Conservation (phyloP, 768 basidiomycete genomes). For the Amanita brunnescens region DNA sequence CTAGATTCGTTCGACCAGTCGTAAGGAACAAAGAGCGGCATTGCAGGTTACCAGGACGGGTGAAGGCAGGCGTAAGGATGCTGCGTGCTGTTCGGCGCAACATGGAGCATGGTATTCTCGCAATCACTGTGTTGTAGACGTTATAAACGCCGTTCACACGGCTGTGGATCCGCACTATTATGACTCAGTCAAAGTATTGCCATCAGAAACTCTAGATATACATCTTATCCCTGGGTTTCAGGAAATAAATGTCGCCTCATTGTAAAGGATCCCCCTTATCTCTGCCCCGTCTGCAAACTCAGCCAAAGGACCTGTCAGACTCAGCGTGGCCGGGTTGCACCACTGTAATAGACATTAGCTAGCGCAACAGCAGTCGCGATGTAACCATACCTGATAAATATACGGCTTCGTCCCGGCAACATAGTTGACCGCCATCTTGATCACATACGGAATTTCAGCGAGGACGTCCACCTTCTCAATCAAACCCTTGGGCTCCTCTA, state of each 20-base stretch:
- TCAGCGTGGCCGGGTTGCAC: conserved; percentile 36
- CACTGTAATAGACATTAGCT: conserved; percentile 25
- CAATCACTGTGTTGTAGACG: conserved; percentile 5
- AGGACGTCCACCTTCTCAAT: conserved; percentile 93
- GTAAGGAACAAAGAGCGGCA: neutral
- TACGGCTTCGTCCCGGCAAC: conserved; percentile 91
- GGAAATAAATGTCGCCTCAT: conserved; percentile 89
- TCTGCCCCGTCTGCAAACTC: conserved; percentile 34
- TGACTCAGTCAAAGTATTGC: neutral
- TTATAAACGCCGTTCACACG: neutral
- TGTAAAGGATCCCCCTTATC: conserved; percentile 70
- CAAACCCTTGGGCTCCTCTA: conserved; percentile 57
- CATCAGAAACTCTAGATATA: too few species aligned
- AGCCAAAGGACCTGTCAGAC: conserved; percentile 32
- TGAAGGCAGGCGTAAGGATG: neutral
- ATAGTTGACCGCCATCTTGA: conserved; percentile 90
- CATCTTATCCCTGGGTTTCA: conserved; percentile 7
- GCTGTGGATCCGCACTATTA: neutral
- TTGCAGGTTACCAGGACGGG: neutral
- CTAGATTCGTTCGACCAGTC: neutral
- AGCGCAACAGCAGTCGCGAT: conserved; percentile 13
- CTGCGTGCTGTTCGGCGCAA: conserved; percentile 34
- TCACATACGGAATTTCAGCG: conserved; percentile 86
- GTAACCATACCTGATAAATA: conserved; percentile 74
- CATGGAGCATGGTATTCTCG: conserved; percentile 44